Conservation (phyloP, 2,329 filamentous ascomycete genomes). For the Cladosporium sphaerospermum region DNA sequence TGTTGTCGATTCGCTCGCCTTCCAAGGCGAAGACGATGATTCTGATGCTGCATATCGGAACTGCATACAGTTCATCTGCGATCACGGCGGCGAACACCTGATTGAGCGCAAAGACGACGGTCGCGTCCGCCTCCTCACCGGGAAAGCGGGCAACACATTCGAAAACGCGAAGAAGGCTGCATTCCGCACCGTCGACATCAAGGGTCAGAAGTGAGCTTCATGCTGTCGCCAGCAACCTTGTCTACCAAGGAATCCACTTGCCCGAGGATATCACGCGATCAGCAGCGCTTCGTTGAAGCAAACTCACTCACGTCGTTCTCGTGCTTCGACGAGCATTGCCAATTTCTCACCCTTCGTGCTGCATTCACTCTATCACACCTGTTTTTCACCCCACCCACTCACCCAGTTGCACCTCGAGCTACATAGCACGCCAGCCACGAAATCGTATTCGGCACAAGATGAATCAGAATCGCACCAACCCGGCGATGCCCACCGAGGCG, state of each 20-base stretch:
- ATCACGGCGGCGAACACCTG: conserved; percentile 67
- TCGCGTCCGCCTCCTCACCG: conserved; percentile 62
- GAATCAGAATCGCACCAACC: background rate
- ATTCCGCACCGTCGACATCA: conserved; percentile 88
- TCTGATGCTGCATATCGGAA: conserved; percentile 23
- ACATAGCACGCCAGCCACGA: background rate
- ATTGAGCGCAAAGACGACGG: conserved; percentile 71
- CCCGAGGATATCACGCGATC: background rate
- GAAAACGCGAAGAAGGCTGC: conserved; percentile 66
- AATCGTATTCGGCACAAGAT: background rate
- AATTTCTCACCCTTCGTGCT: background rate
- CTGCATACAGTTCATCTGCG: conserved; percentile 82
- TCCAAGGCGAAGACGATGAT: conserved; percentile 58
- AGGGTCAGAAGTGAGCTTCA: conserved; percentile 75
- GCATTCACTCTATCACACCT: background rate
- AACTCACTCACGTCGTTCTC: background rate
- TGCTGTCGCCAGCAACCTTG: background rate
- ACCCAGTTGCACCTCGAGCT: background rate
- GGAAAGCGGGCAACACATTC: conserved; percentile 67
- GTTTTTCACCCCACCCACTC: background rate
- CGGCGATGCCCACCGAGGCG: background rate
- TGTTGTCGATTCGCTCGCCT: conserved; percentile 91
- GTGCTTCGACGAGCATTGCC: too few species aligned
- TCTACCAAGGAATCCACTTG: background rate
- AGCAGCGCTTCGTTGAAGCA: background rate